A percentile compares a stretch with the other conserved stretches of the same genome.
Evolutionary conservation across 768 basidiomycete genomes (phyloP).

Genomic region (Lentinula detonsa): DNA sequence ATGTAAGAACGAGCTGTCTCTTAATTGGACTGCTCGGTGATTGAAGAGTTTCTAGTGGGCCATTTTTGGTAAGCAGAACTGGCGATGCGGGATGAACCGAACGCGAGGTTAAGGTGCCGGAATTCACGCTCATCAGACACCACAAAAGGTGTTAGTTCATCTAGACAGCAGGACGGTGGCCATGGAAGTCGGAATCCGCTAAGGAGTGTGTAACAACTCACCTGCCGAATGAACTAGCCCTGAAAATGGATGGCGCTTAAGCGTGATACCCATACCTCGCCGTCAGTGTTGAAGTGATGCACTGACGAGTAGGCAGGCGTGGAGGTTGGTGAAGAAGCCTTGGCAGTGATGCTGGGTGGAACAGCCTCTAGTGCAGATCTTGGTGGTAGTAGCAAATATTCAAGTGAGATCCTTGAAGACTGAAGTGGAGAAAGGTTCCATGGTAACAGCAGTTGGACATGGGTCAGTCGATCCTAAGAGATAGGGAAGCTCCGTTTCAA

Average conservation of each 20-base stretch:
- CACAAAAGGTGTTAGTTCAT: conserved; percentile 84
- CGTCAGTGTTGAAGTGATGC: conserved; percentile 67
- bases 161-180: conserved; percentile 85
- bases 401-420: conserved; percentile 83
- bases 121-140: conserved; percentile 83
- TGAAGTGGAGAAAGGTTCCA: conserved; percentile 87
- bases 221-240: conserved; percentile 88
- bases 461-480: conserved; percentile 65
- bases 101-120: conserved; percentile 71
- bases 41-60: conserved; percentile 78
- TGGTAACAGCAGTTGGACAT: conserved; percentile 84
- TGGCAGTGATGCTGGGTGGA: conserved; percentile 69
- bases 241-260: conserved; percentile 90
- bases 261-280: conserved; percentile 82
- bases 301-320: conserved; percentile 73
- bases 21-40: conserved; percentile 77
- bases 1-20: conserved; percentile 81
- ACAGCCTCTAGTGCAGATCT: conserved; percentile 82
- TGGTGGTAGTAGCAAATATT: conserved; percentile 88
- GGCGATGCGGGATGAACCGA: conserved; percentile 68
- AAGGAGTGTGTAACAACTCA: conserved; percentile 88
- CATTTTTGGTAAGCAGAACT: conserved; percentile 74
- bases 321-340: conserved; percentile 77
- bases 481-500: conserved; percentile 48
- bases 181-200: conserved; percentile 84